phyloP scores from a whole-genome alignment of 2,329 filamentous ascomycete genomes.

The Ascochyta clinopodiicola region DNA sequence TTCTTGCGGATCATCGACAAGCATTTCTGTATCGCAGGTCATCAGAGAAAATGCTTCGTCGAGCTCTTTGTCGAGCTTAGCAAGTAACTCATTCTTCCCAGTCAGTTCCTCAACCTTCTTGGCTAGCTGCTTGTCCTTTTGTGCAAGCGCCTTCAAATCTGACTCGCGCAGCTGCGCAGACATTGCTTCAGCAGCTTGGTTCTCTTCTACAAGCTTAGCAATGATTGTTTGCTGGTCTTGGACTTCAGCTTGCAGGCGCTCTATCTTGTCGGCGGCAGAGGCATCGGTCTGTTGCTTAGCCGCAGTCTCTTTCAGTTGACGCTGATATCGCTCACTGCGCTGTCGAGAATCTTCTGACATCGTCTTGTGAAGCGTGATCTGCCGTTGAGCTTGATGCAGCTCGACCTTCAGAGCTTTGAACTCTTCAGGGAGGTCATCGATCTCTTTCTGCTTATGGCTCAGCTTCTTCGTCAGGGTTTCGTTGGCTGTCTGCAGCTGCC shows the following conservation, averaged over 20 bases:
- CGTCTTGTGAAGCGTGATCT: constrained; percentile 19
- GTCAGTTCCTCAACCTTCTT: constrained; percentile 1
- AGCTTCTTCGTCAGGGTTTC: constrained; percentile 13
- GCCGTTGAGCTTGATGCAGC: constrained; percentile 21
- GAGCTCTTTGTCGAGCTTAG: neutral
- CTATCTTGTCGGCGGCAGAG: constrained; percentile 10
- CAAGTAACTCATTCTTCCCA: neutral
- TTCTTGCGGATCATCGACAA: neutral
- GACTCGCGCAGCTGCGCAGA: constrained; percentile 1
- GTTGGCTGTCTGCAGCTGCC: constrained; percentile 15
- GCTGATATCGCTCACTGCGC: constrained; percentile 23
- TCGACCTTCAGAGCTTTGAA: constrained; percentile 25
- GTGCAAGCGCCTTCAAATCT: neutral
- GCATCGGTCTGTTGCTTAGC: constrained; percentile 6
- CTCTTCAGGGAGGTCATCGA: constrained; percentile 22
- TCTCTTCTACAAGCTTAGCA: constrained; percentile 20
- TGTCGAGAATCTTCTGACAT: constrained; percentile 10
- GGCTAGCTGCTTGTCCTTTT: neutral
- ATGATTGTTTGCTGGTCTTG: constrained; percentile 11
- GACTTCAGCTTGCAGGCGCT: constrained; percentile 18
- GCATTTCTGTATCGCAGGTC: neutral
- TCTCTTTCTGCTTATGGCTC: constrained; percentile 21
- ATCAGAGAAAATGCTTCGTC: neutral
- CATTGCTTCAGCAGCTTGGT: constrained; percentile 6
- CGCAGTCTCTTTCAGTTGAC: constrained; percentile 10